Evolutionary conservation across 2,329 filamentous ascomycete species (phyloP).

Genomic region (Cytospora schulzeri): DNA sequence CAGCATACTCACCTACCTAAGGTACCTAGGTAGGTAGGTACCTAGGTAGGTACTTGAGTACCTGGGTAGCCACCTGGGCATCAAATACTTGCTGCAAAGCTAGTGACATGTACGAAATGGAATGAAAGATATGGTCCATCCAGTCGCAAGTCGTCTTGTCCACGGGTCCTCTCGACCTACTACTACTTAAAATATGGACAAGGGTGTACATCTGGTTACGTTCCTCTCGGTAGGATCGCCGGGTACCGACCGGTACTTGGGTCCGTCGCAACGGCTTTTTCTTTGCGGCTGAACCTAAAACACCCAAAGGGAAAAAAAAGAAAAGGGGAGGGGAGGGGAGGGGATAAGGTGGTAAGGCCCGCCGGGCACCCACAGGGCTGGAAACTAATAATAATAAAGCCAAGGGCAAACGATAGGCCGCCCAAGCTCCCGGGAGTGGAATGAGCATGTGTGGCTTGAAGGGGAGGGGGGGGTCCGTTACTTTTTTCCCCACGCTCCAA

Average conservation of each 20-base stretch:
- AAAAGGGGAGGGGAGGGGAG: background rate
- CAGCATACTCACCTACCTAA: too few relatives aligned
- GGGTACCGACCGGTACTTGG: conserved; percentile 11
- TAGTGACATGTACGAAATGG: background rate
- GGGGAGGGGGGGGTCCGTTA: background rate
- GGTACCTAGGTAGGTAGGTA: too few relatives aligned
- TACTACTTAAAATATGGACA: background rate
- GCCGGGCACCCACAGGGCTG: conserved; percentile 12
- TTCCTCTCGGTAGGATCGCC: background rate
- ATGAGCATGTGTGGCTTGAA: background rate
- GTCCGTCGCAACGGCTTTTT: conserved; percentile 16
- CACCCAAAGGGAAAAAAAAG: background rate
- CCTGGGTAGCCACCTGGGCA: too few relatives aligned
- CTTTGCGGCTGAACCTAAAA: conserved; percentile 18
- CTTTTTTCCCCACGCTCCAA: conserved; percentile 17
- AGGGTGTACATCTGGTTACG: background rate
- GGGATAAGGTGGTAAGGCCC: background rate
- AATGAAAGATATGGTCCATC: conserved; percentile 4
- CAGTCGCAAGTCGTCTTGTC: conserved; percentile 19
- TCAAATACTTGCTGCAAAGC: background rate
- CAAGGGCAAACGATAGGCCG: conserved; percentile 11
- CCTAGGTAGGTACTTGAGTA: background rate
- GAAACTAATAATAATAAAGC: background rate
- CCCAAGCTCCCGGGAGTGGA: conserved; percentile 13
- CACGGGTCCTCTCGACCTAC: background rate